phyloP scores from a whole-genome alignment of 495 filamentous ascomycete genomes.

The Pyrenula massariospora region DNA sequence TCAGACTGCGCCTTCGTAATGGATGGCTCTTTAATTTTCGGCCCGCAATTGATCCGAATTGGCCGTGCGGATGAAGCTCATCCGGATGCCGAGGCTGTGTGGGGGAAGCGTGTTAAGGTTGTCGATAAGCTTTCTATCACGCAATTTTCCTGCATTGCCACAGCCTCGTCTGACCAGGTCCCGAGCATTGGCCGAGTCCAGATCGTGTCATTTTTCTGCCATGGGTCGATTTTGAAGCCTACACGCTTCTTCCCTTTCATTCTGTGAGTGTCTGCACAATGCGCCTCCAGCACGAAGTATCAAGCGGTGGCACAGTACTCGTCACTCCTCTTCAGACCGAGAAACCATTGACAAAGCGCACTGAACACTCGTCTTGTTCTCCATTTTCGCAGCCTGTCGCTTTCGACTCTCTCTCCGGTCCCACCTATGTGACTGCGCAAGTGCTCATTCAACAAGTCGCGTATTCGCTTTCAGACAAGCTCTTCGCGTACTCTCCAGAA shows the following conservation, averaged over 20 bases:
- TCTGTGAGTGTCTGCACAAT: neutral
- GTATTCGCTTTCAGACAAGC: conserved; percentile 84
- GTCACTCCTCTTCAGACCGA: neutral
- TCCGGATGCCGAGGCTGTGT: neutral
- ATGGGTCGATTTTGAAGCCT: too few species aligned
- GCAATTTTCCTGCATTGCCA: neutral
- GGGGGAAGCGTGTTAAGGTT: neutral
- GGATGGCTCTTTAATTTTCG: too few species aligned
- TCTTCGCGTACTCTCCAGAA: conserved; percentile 93
- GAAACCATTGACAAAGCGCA: neutral
- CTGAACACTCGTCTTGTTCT: conserved; percentile 33
- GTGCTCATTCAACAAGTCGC: conserved; percentile 90
- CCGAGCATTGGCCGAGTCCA: neutral
- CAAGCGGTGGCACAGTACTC: neutral
- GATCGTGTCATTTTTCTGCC: too few species aligned
- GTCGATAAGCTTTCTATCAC: neutral
- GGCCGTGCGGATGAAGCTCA: too few species aligned
- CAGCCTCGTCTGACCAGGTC: too few species aligned
- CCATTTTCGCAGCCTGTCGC: conserved; percentile 49
- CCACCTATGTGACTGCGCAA: conserved; percentile 85
- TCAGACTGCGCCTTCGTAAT: too few species aligned
- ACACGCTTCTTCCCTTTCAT: neutral
- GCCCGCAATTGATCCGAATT: too few species aligned
- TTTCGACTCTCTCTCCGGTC: conserved; percentile 58
- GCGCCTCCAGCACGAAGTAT: neutral